Conservation (phyloP, 2,329 filamentous ascomycete species). For the Pestalotiopsis sp. region DNA sequence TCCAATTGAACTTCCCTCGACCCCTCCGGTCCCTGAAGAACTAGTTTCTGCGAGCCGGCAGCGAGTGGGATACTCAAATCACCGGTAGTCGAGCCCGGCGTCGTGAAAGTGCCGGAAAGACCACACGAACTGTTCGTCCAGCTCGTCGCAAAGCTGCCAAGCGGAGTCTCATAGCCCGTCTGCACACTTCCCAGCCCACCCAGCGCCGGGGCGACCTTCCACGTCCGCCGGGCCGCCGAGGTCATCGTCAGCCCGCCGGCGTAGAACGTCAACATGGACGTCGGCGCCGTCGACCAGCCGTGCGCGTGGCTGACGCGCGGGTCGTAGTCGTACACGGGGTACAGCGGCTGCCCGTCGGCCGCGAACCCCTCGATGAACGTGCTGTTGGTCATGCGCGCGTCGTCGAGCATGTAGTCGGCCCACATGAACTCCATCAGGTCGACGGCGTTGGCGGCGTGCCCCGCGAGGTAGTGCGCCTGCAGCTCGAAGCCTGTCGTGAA, state of each 20-base stretch:
- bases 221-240: slow-evolving; percentile 33
- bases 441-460: slow-evolving; percentile 46
- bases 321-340: slow-evolving; percentile 38
- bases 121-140: neutral
- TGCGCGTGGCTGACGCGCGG: slow-evolving; percentile 44
- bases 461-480: slow-evolving; percentile 53
- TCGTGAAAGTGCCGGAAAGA: neutral
- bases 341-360: slow-evolving; percentile 56
- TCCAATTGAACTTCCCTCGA: neutral
- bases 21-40: neutral
- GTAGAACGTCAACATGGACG: slow-evolving; percentile 43
- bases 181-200: neutral
- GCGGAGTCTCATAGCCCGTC: neutral
- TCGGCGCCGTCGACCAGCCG: slow-evolving; percentile 40
- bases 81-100: neutral
- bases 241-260: slow-evolving; percentile 44
- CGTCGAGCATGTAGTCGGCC: slow-evolving; percentile 55
- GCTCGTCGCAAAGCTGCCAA: neutral
- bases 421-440: slow-evolving; percentile 51
- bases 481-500: slow-evolving; percentile 63
- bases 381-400: slow-evolving; percentile 57
- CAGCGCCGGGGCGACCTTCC: slow-evolving; percentile 18
- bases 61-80: neutral
- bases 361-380: slow-evolving; percentile 63
- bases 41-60: neutral